These are phyloP conservation scores for Hippophae tibetana DNA, from an alignment of 306 rosid genomes.

Conservation along the genomic window DNA sequence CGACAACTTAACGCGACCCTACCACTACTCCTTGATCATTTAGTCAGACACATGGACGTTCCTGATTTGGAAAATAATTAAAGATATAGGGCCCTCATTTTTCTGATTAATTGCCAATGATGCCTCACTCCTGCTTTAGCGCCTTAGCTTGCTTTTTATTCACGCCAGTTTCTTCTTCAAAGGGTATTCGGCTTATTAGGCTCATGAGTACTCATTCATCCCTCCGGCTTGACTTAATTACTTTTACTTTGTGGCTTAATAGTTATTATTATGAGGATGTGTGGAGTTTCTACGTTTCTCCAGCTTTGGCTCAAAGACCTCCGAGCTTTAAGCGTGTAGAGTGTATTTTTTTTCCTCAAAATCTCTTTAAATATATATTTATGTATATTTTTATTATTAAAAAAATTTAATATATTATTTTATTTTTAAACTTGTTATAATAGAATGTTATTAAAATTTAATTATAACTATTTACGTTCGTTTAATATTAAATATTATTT, in stretches of 20 bases:
- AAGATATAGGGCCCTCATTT: slow-evolving; percentile 20
- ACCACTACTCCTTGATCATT: neutral
- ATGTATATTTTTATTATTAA: no score
- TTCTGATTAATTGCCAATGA: slow-evolving; percentile 17
- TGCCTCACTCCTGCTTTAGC: neutral
- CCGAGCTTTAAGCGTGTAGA: neutral
- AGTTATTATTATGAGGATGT: no score
- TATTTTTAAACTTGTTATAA: no score
- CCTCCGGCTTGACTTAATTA: slow-evolving; percentile 13
- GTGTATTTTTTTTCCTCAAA: no score
- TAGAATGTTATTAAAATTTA: no score
- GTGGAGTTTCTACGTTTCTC: neutral
- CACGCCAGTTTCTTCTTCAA: slow-evolving; percentile 26
- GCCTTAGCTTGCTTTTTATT: slow-evolving; percentile 24
- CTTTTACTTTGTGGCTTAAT: neutral
- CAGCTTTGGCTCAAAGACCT: neutral
- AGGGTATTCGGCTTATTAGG: slow-evolving; percentile 1
- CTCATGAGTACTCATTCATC: neutral
- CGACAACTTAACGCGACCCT: slow-evolving; percentile 32
- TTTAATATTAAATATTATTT: no score
- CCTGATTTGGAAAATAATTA: neutral
- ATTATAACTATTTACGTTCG: no score
- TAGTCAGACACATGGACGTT: slow-evolving; percentile 16
- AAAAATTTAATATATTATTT: no score
- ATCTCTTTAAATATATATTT: no score